Percentiles rank a stretch among this genome's conserved stretches.
These are phyloP conservation scores for Monilinia laxa DNA, from an alignment of 2,329 filamentous ascomycete species.

Conservation along the genomic window DNA sequence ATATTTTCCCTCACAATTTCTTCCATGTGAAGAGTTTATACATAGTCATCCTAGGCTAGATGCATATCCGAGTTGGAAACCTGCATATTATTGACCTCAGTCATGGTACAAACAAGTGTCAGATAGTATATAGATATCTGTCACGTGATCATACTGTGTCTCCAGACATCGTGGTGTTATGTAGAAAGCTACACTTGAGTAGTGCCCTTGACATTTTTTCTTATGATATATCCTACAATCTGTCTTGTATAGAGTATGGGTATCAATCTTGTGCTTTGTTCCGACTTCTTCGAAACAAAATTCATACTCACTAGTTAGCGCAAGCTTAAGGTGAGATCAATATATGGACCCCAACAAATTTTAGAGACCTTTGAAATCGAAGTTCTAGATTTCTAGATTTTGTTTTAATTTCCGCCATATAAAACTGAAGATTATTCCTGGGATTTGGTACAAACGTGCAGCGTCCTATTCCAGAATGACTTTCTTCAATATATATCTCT, in stretches of 20 bases:
- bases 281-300: not conserved
- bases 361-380: not conserved
- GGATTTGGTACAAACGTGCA: not conserved
- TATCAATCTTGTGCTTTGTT: not conserved
- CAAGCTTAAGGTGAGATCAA: not conserved
- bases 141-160: not conserved
- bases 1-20: not conserved
- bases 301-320: not conserved
- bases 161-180: not conserved
- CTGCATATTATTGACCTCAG: slow-evolving; percentile 17
- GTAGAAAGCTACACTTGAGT: not conserved
- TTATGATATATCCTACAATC: not conserved
- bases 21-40: not conserved
- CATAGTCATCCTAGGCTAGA: slow-evolving; percentile 3
- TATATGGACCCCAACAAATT: not conserved
- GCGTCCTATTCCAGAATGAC: not conserved
- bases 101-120: not conserved
- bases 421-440: not conserved
- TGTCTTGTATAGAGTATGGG: too few relatives aligned
- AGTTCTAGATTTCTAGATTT: not conserved
- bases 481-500: not conserved
- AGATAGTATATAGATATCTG: not conserved
- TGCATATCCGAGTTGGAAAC: slow-evolving; percentile 19
- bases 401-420: not conserved
- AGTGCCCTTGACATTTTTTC: not conserved